Evolutionary conservation across 345 rosid genomes (phyloP), one percentile per base, ranked within the genome.

Genomic region (Crucihimalaya himalaica): DNA sequence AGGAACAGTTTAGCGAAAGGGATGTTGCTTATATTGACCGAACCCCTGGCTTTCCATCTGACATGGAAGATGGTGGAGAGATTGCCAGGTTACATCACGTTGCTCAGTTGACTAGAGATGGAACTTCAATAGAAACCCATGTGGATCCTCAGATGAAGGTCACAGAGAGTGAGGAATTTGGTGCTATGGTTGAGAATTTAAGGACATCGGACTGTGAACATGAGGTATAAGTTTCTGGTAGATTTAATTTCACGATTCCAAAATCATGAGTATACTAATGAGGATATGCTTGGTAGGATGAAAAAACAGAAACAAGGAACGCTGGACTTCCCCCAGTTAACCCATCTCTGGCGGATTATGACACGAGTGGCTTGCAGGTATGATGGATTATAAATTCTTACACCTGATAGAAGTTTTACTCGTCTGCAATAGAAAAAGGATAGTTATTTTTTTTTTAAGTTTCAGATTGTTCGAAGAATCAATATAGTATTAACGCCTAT

Each of bases 351-450:
- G 80, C 72, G 53, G 95, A 85, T 37, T 70, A 87, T 55, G 97
- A 92, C 74, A 63, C 87, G 58, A 70, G 73, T 71, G 77, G 86
- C 43, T 78, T 93, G 89, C 98, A 93, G 98, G 98, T 90, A 80
- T 66, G 62, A 15, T 73, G 61, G 58, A 23, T 34, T 23, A 21
- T 23, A 52, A 15, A 40, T 29, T 51, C 35, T 40, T 60, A 23
- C 15, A 66, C 46, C 55, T 73, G 23, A 40, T 48, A 74, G 25
- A 74, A 57, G 14, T n/a, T 57, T 46, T 47, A 47, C 27, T 48
- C 58, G 6, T 23, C 25, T 34, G 16, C n/a, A 27, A 34, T 47
- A 23, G 21, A 47, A 45, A 32, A 45, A 14, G 32, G 43, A 53
- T 31, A 5, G 14, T 37, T 3, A 19, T 40, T 31, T 18, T 27